Percentiles rank a stretch among this genome's conserved stretches.
phyloP scores from a whole-genome alignment of 1,284 basidiomycete genomes.

The Pyrrhoderma lamaoense region DNA sequence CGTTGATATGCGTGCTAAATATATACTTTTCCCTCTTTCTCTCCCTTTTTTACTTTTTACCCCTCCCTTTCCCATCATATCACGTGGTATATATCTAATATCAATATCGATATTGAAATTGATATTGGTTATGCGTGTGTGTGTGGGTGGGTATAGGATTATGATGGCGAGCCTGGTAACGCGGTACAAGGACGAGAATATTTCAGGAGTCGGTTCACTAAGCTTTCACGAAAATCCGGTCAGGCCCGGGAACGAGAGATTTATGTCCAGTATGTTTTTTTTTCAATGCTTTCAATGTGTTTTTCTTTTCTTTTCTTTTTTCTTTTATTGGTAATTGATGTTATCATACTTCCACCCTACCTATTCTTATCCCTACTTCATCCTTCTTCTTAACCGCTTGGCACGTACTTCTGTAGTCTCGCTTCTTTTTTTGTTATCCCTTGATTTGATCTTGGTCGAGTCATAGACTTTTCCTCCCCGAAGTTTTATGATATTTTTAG shows the following conservation, averaged over 20 bases:
- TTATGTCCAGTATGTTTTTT: constrained; percentile 72
- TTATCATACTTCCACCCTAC: constrained; percentile 6
- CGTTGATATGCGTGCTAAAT: background rate
- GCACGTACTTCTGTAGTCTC: too few relatives aligned
- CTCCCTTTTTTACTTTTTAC: background rate
- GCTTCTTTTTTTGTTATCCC: too few relatives aligned
- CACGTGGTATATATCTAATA: constrained; percentile 9
- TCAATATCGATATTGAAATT: background rate
- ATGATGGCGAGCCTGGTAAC: constrained; percentile 64
- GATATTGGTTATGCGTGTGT: background rate
- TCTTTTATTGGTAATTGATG: background rate
- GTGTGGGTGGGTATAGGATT: too few relatives aligned
- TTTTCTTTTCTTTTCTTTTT: background rate
- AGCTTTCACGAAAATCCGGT: constrained; percentile 74
- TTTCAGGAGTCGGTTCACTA: constrained; percentile 82
- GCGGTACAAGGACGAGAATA: constrained; percentile 76
- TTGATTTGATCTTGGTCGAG: too few relatives aligned
- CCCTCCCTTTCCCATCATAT: constrained; percentile 2
- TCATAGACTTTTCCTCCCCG: too few relatives aligned
- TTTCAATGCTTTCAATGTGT: constrained; percentile 2
- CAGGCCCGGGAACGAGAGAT: constrained; percentile 83
- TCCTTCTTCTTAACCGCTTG: too few relatives aligned
- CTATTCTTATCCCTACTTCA: too few relatives aligned
- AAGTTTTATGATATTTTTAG: too few relatives aligned
- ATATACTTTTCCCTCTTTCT: constrained; percentile 3